Base-by-base conservation (phyloP, 306 rosid species). In the Cicer judaicum region DNA sequence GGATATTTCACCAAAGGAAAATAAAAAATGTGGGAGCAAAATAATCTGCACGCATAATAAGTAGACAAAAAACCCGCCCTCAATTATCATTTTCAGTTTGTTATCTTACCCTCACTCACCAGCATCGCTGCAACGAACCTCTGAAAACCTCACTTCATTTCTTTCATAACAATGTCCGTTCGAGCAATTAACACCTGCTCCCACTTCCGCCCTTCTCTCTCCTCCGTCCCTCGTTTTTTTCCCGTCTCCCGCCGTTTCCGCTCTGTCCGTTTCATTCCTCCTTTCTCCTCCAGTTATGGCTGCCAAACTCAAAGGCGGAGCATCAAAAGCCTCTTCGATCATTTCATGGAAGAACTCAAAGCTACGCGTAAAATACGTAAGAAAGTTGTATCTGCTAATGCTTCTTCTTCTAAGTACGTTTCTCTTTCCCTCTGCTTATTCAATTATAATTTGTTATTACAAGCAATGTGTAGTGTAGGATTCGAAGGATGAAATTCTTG, bases 261-360 rank as follows among this genome's bases (percentile, higher is more conserved):
- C 11, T 1, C 54, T 2, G 65, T 44, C 67, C 61, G 34, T 50
- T 75, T 76, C 79, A 76, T 36, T 1, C 78, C 79, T 38, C 84
- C 66, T 9, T 2, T 36, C 39, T 48, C 82, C 44, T 29, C 82
- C 52, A 42, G 67, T 19, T 64, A 65, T 80, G 98, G 70, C 64
- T 9, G 64, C 56, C 76, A 75, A 61, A 10, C 52, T 78, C 88
- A 82, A 39, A 60, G 76, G 48, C 84, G 81, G 78, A 82, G 89
- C 73, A 10, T 90, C 50, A 90, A 80, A 38, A 84, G 90, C 75
- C 80, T 94, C 43, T 82, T 89, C 54, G 86, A 93, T 1, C 59
- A 41, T 78, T 86, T 93, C 79, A 72, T 90, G 81, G 90, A 90
- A 64, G 97, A 90, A 84, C 91, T 91, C 36, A 74, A 65, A 7